Evolutionary conservation across 176 grass and related monocot genomes (phyloP), one percentile per base, ranked within the genome.

Genomic region (Lolium rigidum): DNA sequence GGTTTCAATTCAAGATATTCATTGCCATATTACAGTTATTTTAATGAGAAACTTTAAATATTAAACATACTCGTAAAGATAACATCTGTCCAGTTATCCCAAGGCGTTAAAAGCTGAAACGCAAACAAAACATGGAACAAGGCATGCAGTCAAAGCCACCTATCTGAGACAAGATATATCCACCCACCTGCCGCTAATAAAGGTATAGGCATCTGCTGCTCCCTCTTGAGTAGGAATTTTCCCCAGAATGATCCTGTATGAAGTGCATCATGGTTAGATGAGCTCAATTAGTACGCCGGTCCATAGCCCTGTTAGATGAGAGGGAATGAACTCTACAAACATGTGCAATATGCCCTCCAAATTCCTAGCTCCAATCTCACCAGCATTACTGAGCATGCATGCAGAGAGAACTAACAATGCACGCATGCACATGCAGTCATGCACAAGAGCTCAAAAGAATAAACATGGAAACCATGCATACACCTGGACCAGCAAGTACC

Each of bases 161-260:
- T 88, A 79, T 86, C 65, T 17, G 59, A 62, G 64, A 89, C 8
- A 89, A 87, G 41, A 76, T 44, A 62, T 78, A 86, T 69, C 35
- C 64, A 91, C 94, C 78, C 88, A 95, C 97, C 94, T 95, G 78
- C 93, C 88, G 84, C 79, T 95, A 94, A 95, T 76, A 94, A 85
- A 94, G 71, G 94, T 91, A 88, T 88, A 98, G 78, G 92, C 84
- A 94, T 91, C 91, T 63, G 85, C 91, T 89, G 90, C 84, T 87
- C 97, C 97, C 87, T 98, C 92, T 86, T 85, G 87, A 86, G 90
- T 95, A 86, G 92, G 92, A 83, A 98, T 84, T 84, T 94, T 86
- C 76, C 96, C 97, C 92, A 98, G 91, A 84, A 87, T 82, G 79
- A 95, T 92, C 88, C 96, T 98, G 92, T 92, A 88, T 71, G 82